Conservation (phyloP, 2,329 filamentous ascomycete species). For the Pestalotiopsis fici region DNA sequence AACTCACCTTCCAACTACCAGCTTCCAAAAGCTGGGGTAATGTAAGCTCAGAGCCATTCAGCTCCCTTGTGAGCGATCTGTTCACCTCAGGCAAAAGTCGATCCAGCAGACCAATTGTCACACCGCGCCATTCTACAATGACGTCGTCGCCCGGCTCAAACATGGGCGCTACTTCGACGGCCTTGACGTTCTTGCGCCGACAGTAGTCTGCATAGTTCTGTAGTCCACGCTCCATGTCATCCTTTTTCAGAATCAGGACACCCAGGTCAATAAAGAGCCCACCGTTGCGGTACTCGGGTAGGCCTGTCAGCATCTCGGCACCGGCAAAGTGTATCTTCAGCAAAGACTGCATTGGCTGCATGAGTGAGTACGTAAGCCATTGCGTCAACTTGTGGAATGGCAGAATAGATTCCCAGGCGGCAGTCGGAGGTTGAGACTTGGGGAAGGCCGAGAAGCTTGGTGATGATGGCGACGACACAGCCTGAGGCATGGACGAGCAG, state of each 20-base stretch:
- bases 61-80: conserved; percentile 24
- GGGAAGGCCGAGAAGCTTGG: conserved; percentile 17
- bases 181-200: conserved; percentile 23
- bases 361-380: conserved; percentile 74
- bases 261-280: conserved; percentile 66
- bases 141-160: conserved; percentile 62
- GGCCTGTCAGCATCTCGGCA: conserved; percentile 60
- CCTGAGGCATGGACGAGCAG: conserved; percentile 54
- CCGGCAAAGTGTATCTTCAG: conserved; percentile 54
- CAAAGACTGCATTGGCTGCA: conserved; percentile 61
- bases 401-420: conserved; percentile 38
- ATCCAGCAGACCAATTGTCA: conserved; percentile 63
- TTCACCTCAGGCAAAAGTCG: conserved; percentile 52
- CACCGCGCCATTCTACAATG: conserved; percentile 66
- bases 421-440: conserved; percentile 2
- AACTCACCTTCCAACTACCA: conserved; percentile 49
- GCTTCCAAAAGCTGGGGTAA: conserved; percentile 55
- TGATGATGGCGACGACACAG: conserved; percentile 7
- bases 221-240: conserved; percentile 42
- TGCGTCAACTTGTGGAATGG: conserved; percentile 68
- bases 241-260: conserved; percentile 50
- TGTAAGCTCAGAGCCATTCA: conserved; percentile 36
- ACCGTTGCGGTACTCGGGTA: conserved; percentile 74
- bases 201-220: conserved; percentile 38
- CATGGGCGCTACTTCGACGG: conserved; percentile 55